Evolutionary conservation across 257 asterid species (phyloP), one percentile per base, ranked within the genome.

Genomic region (Solanum virginianum): DNA sequence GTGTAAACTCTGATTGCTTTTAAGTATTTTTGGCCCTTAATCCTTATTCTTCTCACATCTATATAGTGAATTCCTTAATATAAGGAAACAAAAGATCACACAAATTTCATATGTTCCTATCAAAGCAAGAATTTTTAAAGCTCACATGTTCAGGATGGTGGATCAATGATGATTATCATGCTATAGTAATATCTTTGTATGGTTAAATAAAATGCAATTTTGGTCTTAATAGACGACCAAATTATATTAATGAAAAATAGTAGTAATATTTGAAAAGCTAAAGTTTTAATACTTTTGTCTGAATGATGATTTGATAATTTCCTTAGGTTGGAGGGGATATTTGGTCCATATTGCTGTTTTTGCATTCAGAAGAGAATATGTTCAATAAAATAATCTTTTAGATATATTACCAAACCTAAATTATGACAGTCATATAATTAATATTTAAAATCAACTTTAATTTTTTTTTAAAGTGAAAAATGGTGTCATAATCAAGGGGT

Each of bases 81-180:
- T 24, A 15, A 49, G 62, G 62, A 49, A 75, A 75, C 81, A 72
- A 72, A 72, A 72, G 2, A n/a, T n/a, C 57, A 72, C 81, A 45
- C 13, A 49, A 49, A 75, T 1, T 49, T 47, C 15, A 75, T 49
- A 3, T 3, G 45, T 49, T 75, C 41, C 43, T 75, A 9, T 14
- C 41, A 49, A 75, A 43, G 10, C 81, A 7, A 49, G 43, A 14
- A 22, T 14, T 60, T 49, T 32, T 32, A 32, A 26, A 26, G 29
- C 32, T 29, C 45, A 20, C 20, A 59, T 4, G 29, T 8, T 1
- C 4, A 63, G 41, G 5, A 63, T 43, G 26, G 20, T 45, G 39
- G 13, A 43, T 45, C 3, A n/a, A n/a, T 1, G 15, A 7, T 1
- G 10, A 65, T 7, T 12, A 22, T 24, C 82, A 75, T 24, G 62